Base-by-base conservation (phyloP, 805 yeast species). In the Yarrowia bubula region DNA sequence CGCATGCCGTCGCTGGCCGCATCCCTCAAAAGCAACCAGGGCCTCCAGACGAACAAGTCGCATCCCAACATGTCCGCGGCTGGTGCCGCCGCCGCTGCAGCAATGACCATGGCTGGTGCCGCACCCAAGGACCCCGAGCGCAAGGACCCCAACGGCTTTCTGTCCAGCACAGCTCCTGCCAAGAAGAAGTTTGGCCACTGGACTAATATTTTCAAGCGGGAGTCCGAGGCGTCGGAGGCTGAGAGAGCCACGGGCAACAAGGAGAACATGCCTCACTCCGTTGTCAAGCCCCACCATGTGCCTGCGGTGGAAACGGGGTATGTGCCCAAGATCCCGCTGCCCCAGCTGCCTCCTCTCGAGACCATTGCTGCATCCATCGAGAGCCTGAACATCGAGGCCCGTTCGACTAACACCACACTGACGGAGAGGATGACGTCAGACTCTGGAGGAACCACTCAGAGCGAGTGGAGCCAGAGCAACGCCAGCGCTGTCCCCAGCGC, bases 181-280 rank as follows among this genome's bases (percentile, higher is more conserved):
- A 39, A 39, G 38, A 55, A 55, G 61, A 55, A 55, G 61, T 55
- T 55, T 41, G 61, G 61, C 61, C 35, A 55, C 33, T 55, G 61
- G 61, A 17, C 61, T 31, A 41, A 41, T 38, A 39, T 55, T 41
- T 55, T 55, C 31, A 55, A 55, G 15, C 8, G 61, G 6, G 61
- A 55, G 28, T 38, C 60, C 9, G 44, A 37, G 13, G 44, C 22
- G 18, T 7, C 60, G 1, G 61, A 55, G 10, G 15, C 8, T 14
- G 47, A 41, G 46, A 31, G 47, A 38, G 31, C 33, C 2, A 35
- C 28, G 1, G 28, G 17, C 17, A 41, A 55, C 61, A 55, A 55
- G 61, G 61, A 55, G 61, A 55, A 55, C 32, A 14, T 55, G 4
- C 47, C 60, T 2, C 42, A 11, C 18, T 17, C 32, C 10, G 33